These are phyloP conservation scores for Radiomyces spectabilis DNA, from an alignment of 192 early-diverging fungal genomes.

Conservation along the genomic window DNA sequence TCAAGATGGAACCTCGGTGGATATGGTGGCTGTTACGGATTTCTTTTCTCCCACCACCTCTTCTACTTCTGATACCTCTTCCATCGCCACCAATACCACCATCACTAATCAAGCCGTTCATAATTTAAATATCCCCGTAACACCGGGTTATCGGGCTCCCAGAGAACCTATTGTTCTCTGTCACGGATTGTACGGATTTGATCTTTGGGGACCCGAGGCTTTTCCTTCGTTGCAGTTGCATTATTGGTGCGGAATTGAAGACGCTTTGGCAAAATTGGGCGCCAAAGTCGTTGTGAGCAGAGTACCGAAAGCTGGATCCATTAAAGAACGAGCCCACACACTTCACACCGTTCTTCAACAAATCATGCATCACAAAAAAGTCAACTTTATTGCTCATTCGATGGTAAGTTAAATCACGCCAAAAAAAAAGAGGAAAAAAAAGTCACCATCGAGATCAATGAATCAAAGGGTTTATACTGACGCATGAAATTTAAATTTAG, in stretches of 20 bases:
- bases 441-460: neutral
- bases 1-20: too few relatives aligned
- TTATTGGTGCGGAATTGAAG: constrained; percentile 77
- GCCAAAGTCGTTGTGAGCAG: constrained; percentile 74
- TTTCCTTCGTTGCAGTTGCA: constrained; percentile 78
- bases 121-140: constrained; percentile 30
- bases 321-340: constrained; percentile 68
- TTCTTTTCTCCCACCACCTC: neutral
- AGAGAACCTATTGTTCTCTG: constrained; percentile 79
- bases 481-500: constrained; percentile 24
- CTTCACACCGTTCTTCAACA: constrained; percentile 61
- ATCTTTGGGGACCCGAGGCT: constrained; percentile 68
- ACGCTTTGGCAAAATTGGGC: constrained; percentile 72
- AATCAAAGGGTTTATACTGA: neutral
- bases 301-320: constrained; percentile 67
- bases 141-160: constrained; percentile 62
- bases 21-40: too few relatives aligned
- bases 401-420: constrained; percentile 69
- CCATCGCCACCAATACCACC: neutral
- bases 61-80: neutral
- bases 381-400: constrained; percentile 92
- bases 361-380: constrained; percentile 38
- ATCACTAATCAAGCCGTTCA: neutral
- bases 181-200: constrained; percentile 92
- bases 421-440: constrained; percentile 1